Conservation (phyloP, 1,139 yeast genomes). For the Magnusiomyces paraingens region DNA sequence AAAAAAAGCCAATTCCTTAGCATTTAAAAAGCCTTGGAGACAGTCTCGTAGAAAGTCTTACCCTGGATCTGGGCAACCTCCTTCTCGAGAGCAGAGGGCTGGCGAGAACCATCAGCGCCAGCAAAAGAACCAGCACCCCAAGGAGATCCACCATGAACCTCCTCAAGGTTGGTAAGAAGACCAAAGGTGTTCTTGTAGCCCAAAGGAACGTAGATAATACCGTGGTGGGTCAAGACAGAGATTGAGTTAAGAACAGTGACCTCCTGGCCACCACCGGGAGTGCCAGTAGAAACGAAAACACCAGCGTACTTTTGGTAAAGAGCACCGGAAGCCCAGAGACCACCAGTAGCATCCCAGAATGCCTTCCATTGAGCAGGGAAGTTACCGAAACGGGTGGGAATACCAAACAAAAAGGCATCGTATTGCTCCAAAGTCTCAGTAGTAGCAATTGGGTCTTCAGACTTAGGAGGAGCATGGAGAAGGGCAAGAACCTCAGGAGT, state of each 20-base stretch:
- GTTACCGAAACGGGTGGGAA: constrained; percentile 74
- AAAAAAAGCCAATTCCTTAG: no score
- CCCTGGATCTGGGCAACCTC: constrained; percentile 58
- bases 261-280: constrained; percentile 78
- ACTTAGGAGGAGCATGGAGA: constrained; percentile 51
- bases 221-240: constrained; percentile 65
- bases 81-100: constrained; percentile 55
- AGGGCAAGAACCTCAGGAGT: constrained; percentile 46
- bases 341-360: constrained; percentile 72
- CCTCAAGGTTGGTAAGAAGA: constrained; percentile 49
- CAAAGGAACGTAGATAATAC: constrained; percentile 59
- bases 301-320: constrained; percentile 67
- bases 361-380: constrained; percentile 69
- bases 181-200: constrained; percentile 60
- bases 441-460: constrained; percentile 61
- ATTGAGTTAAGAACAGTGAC: constrained; percentile 53
- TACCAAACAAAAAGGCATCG: constrained; percentile 67
- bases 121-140: constrained; percentile 82
- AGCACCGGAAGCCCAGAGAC: constrained; percentile 66
- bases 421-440: constrained; percentile 47
- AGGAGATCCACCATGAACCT: constrained; percentile 70
- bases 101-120: constrained; percentile 67
- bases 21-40: constrained; percentile 12
- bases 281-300: constrained; percentile 64
- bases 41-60: constrained; percentile 46